These are phyloP conservation scores for Chalciporus chontae DNA, from an alignment of 768 basidiomycete genomes.

Conservation along the genomic window DNA sequence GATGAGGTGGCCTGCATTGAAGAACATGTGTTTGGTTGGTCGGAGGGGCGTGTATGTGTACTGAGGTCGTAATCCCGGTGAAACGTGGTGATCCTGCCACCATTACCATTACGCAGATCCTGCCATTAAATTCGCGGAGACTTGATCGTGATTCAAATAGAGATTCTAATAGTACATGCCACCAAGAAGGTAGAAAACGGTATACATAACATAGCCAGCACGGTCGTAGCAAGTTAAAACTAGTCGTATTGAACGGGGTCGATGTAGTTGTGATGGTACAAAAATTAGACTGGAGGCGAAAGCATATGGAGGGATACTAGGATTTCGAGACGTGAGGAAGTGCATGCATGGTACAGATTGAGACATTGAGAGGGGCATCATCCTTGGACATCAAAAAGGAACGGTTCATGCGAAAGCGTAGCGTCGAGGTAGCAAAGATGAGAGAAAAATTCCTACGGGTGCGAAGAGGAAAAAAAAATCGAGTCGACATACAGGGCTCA, in stretches of 20 bases:
- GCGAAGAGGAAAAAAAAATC: slow-evolving; percentile 6
- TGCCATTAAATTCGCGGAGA: slow-evolving; percentile 9
- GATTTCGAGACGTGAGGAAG: slow-evolving; percentile 11
- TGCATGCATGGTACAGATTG: slow-evolving; percentile 26
- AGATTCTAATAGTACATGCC: slow-evolving; percentile 29
- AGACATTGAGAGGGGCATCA: slow-evolving; percentile 14
- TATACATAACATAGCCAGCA: slow-evolving; percentile 14
- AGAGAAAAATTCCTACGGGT: neutral
- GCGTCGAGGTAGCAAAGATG: slow-evolving; percentile 12
- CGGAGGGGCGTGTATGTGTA: slow-evolving; percentile 11
- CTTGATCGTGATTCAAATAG: slow-evolving; percentile 16
- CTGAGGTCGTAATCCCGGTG: slow-evolving; percentile 29
- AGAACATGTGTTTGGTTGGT: slow-evolving; percentile 24
- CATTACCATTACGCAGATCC: slow-evolving; percentile 6
- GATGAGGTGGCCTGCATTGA: slow-evolving; percentile 45
- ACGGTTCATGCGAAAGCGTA: slow-evolving; percentile 4
- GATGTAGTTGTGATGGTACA: slow-evolving; percentile 26
- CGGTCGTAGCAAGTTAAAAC: slow-evolving; percentile 11
- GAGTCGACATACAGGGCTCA: slow-evolving; percentile 11
- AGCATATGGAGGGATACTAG: slow-evolving; percentile 24
- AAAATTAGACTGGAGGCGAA: slow-evolving; percentile 23
- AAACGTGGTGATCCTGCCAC: slow-evolving; percentile 11
- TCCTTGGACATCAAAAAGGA: slow-evolving; percentile 19
- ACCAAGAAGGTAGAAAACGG: slow-evolving; percentile 7
- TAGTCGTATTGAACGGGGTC: slow-evolving; percentile 16